Evolutionary conservation across 768 basidiomycete genomes (phyloP), one percentile per base, ranked within the genome.

Genomic region (Pulveroboletus sp.): DNA sequence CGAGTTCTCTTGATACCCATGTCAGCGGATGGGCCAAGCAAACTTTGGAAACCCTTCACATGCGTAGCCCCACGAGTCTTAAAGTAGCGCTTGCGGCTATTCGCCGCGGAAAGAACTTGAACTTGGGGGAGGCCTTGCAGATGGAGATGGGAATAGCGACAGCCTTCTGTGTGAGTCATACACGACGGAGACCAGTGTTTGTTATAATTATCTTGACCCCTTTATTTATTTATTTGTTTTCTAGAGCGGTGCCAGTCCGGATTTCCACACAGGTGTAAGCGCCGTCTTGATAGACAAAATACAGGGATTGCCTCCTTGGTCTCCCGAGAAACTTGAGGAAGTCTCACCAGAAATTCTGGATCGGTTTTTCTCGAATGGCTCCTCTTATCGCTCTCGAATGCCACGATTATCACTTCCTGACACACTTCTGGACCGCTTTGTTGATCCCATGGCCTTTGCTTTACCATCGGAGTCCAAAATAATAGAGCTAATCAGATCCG

Each of bases 71-170:
- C 11, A 97, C 94, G 1, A 94, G 92, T 58, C 75, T 97, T 56
- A 90, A 90, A 65, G 87, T 98, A 31, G 81, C 94, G n/a, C 74
- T 98, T 19, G 71, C 77, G 57, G 89, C 90, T 1, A 79, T 94
- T 46, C 82, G 87, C 40, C 71, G 72, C 50, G 94, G 91, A n/a
- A 80, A 74, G 58, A 68, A 69, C 2, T 68, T 84, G 74, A 63
- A 76, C 2, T 72, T 98, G 34, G 71, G 75, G 6, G 75, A 87
- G 49, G 81, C 81, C 1, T 72, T 98, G 51, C 72, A 86, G 55
- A 91, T 88, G 83, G 95, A 98, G 62, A 73, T 94, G 55, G 81
- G 80, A 57, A 87, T 97, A 60, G 94, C 91, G 17, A 82, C 87
- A 29, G 93, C 92, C 14, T 95, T 83, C 67, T 90, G 89, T 58